phyloP scores from a whole-genome alignment of 208 protist species.

The Wallacemonas rigidus region DNA sequence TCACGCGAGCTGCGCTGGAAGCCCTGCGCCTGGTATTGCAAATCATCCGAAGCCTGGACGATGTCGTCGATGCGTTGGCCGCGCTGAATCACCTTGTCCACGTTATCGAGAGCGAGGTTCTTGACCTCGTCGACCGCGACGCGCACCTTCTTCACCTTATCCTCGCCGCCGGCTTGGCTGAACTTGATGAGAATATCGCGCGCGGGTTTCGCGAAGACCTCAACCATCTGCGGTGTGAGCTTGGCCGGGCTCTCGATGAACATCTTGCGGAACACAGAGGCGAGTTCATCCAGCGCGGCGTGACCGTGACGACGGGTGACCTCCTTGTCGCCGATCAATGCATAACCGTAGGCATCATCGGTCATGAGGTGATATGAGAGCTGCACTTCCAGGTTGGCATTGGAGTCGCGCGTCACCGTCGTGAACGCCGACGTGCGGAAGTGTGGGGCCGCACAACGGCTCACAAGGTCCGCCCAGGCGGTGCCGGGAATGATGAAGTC shows the following conservation, averaged over 20 bases:
- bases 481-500: slow-evolving; percentile 74
- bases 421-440: slow-evolving; percentile 78
- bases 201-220: slow-evolving; percentile 72
- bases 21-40: slow-evolving; percentile 87
- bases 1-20: slow-evolving; percentile 87
- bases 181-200: slow-evolving; percentile 63
- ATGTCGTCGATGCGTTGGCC: slow-evolving; percentile 89
- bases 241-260: slow-evolving; percentile 72
- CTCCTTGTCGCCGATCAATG: slow-evolving; percentile 49
- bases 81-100: slow-evolving; percentile 79
- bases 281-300: slow-evolving; percentile 67
- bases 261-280: slow-evolving; percentile 83
- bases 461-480: slow-evolving; percentile 79
- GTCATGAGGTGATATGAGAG: slow-evolving; percentile 87
- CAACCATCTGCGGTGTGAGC: slow-evolving; percentile 59
- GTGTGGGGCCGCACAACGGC: slow-evolving; percentile 74
- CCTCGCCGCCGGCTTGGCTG: slow-evolving; percentile 42
- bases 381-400: slow-evolving; percentile 44
- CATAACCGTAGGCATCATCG: slow-evolving; percentile 74
- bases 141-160: slow-evolving; percentile 79
- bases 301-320: slow-evolving; percentile 63
- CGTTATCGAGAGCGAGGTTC: slow-evolving; percentile 84
- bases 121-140: slow-evolving; percentile 82
- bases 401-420: slow-evolving; percentile 36
- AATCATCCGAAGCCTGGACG: slow-evolving; percentile 83